phyloP scores from a whole-genome alignment of 2,329 filamentous ascomycete species.

The Xylariaceae sp. region DNA sequence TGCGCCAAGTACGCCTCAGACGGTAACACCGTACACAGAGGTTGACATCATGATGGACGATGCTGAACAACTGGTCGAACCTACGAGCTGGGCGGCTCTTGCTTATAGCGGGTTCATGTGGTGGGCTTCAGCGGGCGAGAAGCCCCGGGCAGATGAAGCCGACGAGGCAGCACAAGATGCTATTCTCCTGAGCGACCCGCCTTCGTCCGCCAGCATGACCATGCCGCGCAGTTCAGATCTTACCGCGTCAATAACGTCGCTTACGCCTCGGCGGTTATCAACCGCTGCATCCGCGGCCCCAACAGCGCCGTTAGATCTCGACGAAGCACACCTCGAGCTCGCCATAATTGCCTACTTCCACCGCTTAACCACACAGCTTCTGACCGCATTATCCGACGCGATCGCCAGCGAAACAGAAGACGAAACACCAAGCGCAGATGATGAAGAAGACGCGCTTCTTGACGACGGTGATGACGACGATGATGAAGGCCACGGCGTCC shows the following conservation, averaged over 20 bases:
- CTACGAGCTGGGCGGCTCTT: slow-evolving; percentile 63
- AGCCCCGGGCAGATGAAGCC: slow-evolving; percentile 54
- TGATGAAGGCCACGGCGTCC: slow-evolving; percentile 40
- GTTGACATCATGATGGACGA: slow-evolving; percentile 24
- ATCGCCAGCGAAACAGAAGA: slow-evolving; percentile 34
- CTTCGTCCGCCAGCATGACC: slow-evolving; percentile 29
- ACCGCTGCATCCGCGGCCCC: slow-evolving; percentile 18
- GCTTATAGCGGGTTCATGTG: slow-evolving; percentile 83
- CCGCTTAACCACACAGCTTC: slow-evolving; percentile 61
- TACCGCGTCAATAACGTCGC: slow-evolving; percentile 42
- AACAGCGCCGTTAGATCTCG: slow-evolving; percentile 28
- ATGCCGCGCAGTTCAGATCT: slow-evolving; percentile 32
- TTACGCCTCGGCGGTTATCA: slow-evolving; percentile 35
- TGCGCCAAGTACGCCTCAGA: slow-evolving; percentile 23
- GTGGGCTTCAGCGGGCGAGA: slow-evolving; percentile 82
- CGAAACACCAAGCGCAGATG: slow-evolving; percentile 20
- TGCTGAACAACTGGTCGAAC: slow-evolving; percentile 49
- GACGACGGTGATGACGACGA: slow-evolving; percentile 33
- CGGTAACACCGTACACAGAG: slow-evolving; percentile 14
- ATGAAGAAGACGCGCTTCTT: slow-evolving; percentile 24
- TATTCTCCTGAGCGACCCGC: slow-evolving; percentile 50
- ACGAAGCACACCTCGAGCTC: slow-evolving; percentile 55
- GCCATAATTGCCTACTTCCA: slow-evolving; percentile 78
- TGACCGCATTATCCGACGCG: slow-evolving; percentile 58
- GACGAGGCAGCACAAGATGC: slow-evolving; percentile 54